Conservation (phyloP, 208 protist genomes). For the Trypanosoma brucei region DNA sequence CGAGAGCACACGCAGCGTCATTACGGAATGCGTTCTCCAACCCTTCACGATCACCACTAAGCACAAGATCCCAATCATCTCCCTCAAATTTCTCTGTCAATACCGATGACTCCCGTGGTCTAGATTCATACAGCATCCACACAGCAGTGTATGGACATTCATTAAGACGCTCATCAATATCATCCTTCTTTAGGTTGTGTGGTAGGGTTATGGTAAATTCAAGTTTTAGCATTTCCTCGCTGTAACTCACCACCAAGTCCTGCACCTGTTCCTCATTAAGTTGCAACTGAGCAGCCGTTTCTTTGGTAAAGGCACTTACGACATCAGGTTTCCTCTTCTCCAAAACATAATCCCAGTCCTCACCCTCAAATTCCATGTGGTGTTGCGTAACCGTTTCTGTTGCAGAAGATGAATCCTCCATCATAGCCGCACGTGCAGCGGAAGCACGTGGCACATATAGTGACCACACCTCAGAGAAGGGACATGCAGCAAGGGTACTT, state of each 20-base stretch:
- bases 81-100: neutral
- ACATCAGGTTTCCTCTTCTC: slow-evolving; percentile 27
- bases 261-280: slow-evolving; percentile 25
- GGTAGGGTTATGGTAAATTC: slow-evolving; percentile 33
- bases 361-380: slow-evolving; percentile 52
- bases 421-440: neutral
- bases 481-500: neutral
- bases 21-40: slow-evolving; percentile 3
- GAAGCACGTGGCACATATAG: neutral
- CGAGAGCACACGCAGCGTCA: neutral
- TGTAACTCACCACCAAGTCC: slow-evolving; percentile 27
- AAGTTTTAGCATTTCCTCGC: slow-evolving; percentile 20
- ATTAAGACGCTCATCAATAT: slow-evolving; percentile 3
- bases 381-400: slow-evolving; percentile 26
- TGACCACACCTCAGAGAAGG: slow-evolving; percentile 3
- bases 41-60: neutral
- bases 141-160: neutral
- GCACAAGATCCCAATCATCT: slow-evolving; percentile 3
- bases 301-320: slow-evolving; percentile 24
- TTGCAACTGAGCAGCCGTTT: slow-evolving; percentile 31
- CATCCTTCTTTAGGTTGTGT: slow-evolving; percentile 16
- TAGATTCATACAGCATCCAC: slow-evolving; percentile 1
- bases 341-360: slow-evolving; percentile 48
- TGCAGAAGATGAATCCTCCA: slow-evolving; percentile 10
- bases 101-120: neutral